A percentile compares a stretch with the other conserved stretches of the same genome.
Evolutionary conservation across 23 red algal genomes (phyloP).

Genomic region (Chondrus crispus): DNA sequence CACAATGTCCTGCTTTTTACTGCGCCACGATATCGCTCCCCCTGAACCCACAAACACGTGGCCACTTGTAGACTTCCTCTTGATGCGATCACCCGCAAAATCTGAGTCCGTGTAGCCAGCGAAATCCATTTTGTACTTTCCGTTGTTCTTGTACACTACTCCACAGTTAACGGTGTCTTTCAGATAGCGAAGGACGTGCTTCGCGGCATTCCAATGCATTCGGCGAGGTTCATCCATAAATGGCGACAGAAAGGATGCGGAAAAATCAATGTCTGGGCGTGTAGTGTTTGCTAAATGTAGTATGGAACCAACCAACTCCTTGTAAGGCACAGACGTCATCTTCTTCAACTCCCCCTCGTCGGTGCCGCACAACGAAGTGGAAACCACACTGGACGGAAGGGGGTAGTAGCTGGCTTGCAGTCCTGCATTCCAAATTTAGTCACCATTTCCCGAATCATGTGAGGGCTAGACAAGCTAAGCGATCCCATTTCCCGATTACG

Average conservation of each 20-base stretch:
- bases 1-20: background rate
- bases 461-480: background rate
- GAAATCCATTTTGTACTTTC: background rate
- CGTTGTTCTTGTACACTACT: background rate
- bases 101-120: background rate
- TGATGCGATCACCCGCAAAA: background rate
- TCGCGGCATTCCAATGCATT: background rate
- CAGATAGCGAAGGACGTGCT: slow-evolving; percentile 16
- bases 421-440: background rate
- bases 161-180: background rate
- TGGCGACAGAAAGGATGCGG: background rate
- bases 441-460: background rate
- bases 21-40: background rate
- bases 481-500: too few species aligned
- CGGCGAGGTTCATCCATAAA: background rate
- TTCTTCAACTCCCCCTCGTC: too few species aligned
- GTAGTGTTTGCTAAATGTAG: background rate
- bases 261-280: background rate
- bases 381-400: background rate
- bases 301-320: background rate
- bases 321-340: background rate
- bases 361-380: too few species aligned
- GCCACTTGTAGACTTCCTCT: background rate
- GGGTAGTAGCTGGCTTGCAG: too few species aligned
- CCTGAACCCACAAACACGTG: background rate